Percentiles rank a stretch among this genome's conserved stretches.
Conservation (phyloP, 2,329 filamentous ascomycete genomes). For the Penicillium sp. region DNA sequence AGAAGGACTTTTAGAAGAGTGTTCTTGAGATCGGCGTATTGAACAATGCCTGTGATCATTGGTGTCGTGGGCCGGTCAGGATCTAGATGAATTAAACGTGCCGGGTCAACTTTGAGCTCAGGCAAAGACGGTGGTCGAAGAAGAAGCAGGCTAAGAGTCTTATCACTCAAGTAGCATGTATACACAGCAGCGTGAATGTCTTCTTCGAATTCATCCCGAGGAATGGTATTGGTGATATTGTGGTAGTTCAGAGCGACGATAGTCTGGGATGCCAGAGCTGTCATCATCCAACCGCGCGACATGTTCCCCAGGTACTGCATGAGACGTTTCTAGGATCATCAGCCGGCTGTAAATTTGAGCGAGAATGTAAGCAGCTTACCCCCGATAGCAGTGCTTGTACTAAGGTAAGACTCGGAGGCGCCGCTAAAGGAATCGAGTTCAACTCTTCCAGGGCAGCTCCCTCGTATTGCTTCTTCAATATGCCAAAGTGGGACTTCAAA, state of each 20-base stretch:
- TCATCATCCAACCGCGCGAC: slow-evolving; percentile 23
- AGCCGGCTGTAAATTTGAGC: not conserved
- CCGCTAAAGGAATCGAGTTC: slow-evolving; percentile 16
- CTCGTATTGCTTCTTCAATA: slow-evolving; percentile 19
- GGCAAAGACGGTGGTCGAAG: slow-evolving; percentile 20
- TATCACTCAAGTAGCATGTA: slow-evolving; percentile 22
- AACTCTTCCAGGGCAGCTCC: slow-evolving; percentile 15
- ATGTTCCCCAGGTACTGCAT: slow-evolving; percentile 21
- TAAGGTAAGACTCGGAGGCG: slow-evolving; percentile 17
- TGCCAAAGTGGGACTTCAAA: slow-evolving; percentile 16
- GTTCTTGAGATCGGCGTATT: slow-evolving; percentile 15
- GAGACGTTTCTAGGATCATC: slow-evolving; percentile 12
- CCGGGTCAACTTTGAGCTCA: slow-evolving; percentile 18
- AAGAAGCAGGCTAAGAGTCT: slow-evolving; percentile 21
- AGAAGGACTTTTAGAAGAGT: slow-evolving; percentile 13
- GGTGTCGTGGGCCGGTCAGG: slow-evolving; percentile 15
- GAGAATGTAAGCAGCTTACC: slow-evolving; percentile 6
- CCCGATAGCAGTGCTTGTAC: slow-evolving; percentile 21
- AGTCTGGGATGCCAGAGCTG: slow-evolving; percentile 13
- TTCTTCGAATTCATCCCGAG: slow-evolving; percentile 16
- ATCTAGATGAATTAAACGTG: slow-evolving; percentile 17
- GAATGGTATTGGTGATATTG: slow-evolving; percentile 16
- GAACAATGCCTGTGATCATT: slow-evolving; percentile 17
- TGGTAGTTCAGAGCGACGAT: slow-evolving; percentile 22
- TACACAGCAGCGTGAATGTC: slow-evolving; percentile 19